Base-by-base conservation (phyloP, 495 filamentous ascomycete species). In the Annulohypoxylon moriforme region DNA sequence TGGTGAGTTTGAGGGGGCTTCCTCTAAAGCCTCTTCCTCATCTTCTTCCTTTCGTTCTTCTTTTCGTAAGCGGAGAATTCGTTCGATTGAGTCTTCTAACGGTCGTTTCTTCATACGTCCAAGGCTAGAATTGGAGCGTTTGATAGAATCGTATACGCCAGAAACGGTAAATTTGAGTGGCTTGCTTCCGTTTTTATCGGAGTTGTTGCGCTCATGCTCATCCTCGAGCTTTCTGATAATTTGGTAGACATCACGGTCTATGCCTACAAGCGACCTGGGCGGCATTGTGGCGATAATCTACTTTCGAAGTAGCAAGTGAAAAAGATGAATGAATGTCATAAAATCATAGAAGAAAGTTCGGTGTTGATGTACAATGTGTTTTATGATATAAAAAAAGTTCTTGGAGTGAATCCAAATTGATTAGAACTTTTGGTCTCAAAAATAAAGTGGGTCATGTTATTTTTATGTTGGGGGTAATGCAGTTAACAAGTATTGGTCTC, bases 31-130 rank as follows among this genome's bases (percentile, higher is more conserved):
- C 6, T 89, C 91, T 56, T 77, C 81, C 40, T 86, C 83, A n/a
- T 85, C 88, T 64, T 85, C 83, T 25, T 84, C 81, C 57, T 85
- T 84, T 52, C 82, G 73, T 61, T 96, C 92, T 67, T 89, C 85
- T 55, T 87, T 88, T 10, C 97, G 76, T 13, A 95, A 88, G 22
- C 88, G 88, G 29, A 99, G 83, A 1, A 96, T 92, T 20, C 93
- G 85, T 75, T 97, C 94, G 69, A 98, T 92, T 50, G 93, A 92
- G 72, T 94, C 90, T 76, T 97, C 92, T 13, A 99, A 80, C 13
- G 90, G 82, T 60, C 87, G 88, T 80, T 96, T 97, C 6, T 91
- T 92, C 70, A 90, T 90, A 13, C 94, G 84, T 49, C 92, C 93
- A 38, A 97, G 77, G 67, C 89, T 92, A 1, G 94, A 97, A 75